These are phyloP conservation scores for Cajanus cajan DNA, from an alignment of 306 rosid genomes.

Conservation along the genomic window DNA sequence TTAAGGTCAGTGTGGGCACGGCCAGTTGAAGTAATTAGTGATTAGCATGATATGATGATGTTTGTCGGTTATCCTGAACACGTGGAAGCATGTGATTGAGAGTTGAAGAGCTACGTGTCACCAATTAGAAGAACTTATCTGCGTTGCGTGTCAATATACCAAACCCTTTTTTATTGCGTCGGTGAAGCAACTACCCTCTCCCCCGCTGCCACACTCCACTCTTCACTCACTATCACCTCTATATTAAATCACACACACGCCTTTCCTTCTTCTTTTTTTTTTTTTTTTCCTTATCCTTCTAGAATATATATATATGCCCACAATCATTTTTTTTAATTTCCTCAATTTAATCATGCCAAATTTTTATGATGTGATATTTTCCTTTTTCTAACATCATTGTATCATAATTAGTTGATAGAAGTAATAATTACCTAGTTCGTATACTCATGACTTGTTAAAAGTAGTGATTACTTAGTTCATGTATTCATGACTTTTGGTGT, in stretches of 20 bases:
- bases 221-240: slow-evolving; percentile 21
- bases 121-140: background rate
- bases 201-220: slow-evolving; percentile 36
- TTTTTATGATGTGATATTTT: background rate
- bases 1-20: too few relatives aligned
- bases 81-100: slow-evolving; percentile 28
- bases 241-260: background rate
- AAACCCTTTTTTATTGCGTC: slow-evolving; percentile 39
- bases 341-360: background rate
- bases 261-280: background rate
- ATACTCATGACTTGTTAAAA: too few relatives aligned
- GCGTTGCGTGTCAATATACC: slow-evolving; percentile 46
- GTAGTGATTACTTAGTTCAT: too few relatives aligned
- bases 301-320: too few relatives aligned
- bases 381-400: background rate
- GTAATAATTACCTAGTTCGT: background rate
- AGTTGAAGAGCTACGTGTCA: slow-evolving; percentile 41
- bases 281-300: background rate
- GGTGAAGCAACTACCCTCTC: slow-evolving; percentile 34
- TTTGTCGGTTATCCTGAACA: slow-evolving; percentile 35
- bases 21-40: background rate
- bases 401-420: background rate
- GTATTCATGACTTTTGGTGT: too few relatives aligned
- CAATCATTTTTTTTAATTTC: too few relatives aligned
- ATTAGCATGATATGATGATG: background rate